These are phyloP conservation scores for Laburnicola sp. DNA, from an alignment of 2,329 filamentous ascomycete species.

Conservation along the genomic window DNA sequence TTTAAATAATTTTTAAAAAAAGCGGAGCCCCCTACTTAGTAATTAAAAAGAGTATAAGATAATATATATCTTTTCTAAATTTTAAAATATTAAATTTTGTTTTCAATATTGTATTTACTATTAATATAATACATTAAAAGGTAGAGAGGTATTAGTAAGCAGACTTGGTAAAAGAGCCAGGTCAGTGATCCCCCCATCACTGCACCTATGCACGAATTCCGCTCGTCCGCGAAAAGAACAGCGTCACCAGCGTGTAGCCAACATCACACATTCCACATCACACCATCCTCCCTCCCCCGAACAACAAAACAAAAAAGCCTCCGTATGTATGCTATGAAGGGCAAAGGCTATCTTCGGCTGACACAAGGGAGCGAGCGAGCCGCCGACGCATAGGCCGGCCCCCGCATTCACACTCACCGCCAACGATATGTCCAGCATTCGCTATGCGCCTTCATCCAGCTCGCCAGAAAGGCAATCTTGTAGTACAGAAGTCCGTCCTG, in stretches of 20 bases:
- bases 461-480: slow-evolving; percentile 13
- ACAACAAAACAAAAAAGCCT: background rate
- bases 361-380: slow-evolving; percentile 8
- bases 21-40: too few species aligned
- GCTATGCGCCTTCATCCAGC: background rate
- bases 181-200: too few species aligned
- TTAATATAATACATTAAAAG: too few species aligned
- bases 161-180: too few species aligned
- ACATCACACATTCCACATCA: background rate
- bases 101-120: too few species aligned
- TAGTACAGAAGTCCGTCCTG: background rate
- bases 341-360: slow-evolving; percentile 39
- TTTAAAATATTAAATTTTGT: too few species aligned
- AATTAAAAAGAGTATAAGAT: too few species aligned
- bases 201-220: background rate
- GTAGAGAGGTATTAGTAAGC: too few species aligned
- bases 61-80: too few species aligned
- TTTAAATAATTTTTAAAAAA: too few species aligned
- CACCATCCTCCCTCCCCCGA: slow-evolving; percentile 1
- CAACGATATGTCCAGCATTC: slow-evolving; percentile 12
- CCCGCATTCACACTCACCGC: slow-evolving; percentile 31
- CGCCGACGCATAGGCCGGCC: slow-evolving; percentile 14
- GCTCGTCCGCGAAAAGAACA: background rate
- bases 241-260: slow-evolving; percentile 6
- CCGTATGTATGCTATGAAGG: slow-evolving; percentile 2